A percentile compares a stretch with the other conserved stretches of the same genome.
These are phyloP conservation scores for Botrytis cinerea DNA, from an alignment of 2,329 filamentous ascomycete genomes.

Conservation along the genomic window DNA sequence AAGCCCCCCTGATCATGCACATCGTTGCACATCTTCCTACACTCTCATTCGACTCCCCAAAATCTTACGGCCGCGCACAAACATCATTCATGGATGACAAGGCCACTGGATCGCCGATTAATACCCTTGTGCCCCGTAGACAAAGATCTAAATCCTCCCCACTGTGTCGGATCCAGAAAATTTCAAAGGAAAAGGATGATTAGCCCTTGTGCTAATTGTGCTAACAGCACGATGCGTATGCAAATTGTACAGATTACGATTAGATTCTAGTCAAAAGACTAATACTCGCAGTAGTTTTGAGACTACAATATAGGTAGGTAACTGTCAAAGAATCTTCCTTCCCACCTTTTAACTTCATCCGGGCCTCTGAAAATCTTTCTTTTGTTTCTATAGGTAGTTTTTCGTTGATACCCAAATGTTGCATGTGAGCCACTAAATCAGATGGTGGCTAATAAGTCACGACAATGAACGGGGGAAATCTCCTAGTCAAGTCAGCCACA, in stretches of 20 bases:
- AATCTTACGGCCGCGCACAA: slow-evolving; percentile 17
- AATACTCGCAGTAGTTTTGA: neutral
- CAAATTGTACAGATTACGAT: neutral
- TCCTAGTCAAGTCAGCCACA: slow-evolving; percentile 12
- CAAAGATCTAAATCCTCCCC: slow-evolving; percentile 20
- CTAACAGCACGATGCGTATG: neutral
- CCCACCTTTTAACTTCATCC: neutral
- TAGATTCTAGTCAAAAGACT: neutral
- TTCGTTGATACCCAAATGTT: neutral
- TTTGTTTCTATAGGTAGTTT: neutral
- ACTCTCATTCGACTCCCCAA: slow-evolving; percentile 8
- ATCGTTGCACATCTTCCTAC: slow-evolving; percentile 17
- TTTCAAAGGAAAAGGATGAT: neutral
- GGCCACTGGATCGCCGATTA: slow-evolving; percentile 20
- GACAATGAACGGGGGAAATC: neutral
- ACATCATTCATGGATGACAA: slow-evolving; percentile 11
- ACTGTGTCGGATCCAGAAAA: neutral
- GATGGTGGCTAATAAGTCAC: slow-evolving; percentile 2
- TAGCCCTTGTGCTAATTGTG: neutral
- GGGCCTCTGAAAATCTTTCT: neutral
- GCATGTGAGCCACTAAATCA: neutral
- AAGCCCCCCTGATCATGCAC: slow-evolving; percentile 19
- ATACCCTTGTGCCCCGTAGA: slow-evolving; percentile 17
- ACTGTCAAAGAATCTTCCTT: slow-evolving; percentile 8
- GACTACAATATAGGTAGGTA: neutral